Evolutionary conservation across 2,329 filamentous ascomycete species (phyloP), one percentile per base, ranked within the genome.

Genomic region (Truncatella angustata): DNA sequence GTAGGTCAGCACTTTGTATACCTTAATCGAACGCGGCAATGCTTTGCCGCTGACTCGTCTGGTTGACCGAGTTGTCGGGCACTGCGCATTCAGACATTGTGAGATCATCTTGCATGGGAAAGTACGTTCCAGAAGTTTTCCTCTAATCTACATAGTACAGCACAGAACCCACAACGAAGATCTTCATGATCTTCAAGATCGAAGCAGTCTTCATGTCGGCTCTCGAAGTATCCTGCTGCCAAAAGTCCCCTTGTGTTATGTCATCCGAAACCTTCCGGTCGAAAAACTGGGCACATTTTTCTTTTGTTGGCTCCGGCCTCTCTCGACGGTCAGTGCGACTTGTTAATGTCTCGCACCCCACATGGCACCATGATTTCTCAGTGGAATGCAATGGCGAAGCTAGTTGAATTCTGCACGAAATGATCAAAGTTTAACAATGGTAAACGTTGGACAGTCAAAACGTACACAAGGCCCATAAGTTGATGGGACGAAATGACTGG

Each of bases 151-250:
- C n/a, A n/a, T n/a, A n/a, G n/a, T n/a, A n/a, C n/a, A n/a, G n/a
- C n/a, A n/a, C n/a, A 39, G 36, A 26, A 24, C 23, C 47, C 34
- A 39, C 18, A 50, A 50, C 42, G 47, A 50, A 42, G 47, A 50
- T 50, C 47, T 50, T 50, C 47, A 42, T 32, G 28, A 32, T 2
- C 28, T 32, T 32, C 28, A 14, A 32, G 28, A 32, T 32, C 28
- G 7, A 32, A 14, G 28, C 28, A 32, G 28, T 7, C 2, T 9
- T 32, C 28, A 32, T 32, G 7, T 32, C 28, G 28, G 28, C 14
- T 32, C 28, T 32, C 28, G 7, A 32, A 32, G 28, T 7, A 7
- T 14, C 28, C 14, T 32, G 28, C 7, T 32, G 28, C 28, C 28
- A 32, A 9, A 32, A 18, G 37, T 6, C 12, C n/a, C 21, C n/a